phyloP scores from a whole-genome alignment of 2,329 filamentous ascomycete genomes.

The Periglandula ipomoeae region DNA sequence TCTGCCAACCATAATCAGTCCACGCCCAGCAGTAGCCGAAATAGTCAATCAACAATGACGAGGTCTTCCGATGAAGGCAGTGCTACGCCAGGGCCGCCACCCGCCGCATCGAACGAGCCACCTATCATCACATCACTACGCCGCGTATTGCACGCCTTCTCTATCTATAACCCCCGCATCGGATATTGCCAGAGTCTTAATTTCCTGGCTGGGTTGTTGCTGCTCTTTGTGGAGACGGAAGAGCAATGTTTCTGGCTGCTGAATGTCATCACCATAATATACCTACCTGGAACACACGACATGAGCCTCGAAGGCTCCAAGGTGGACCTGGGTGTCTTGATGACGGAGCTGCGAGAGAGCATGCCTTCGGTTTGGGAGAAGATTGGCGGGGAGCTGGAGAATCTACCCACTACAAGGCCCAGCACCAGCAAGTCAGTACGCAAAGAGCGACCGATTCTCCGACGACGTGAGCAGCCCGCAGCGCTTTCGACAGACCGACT shows the following conservation, averaged over 20 bases:
- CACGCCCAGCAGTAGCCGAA: constrained; percentile 20
- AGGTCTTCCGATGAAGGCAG: constrained; percentile 25
- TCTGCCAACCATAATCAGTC: constrained; percentile 24
- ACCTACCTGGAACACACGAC: constrained; percentile 86
- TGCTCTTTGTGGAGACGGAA: constrained; percentile 80
- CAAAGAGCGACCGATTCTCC: constrained; percentile 28
- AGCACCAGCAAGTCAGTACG: constrained; percentile 26
- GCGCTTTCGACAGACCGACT: constrained; percentile 46
- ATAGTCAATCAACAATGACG: constrained; percentile 28
- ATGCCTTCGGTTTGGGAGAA: constrained; percentile 81
- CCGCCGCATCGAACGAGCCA: constrained; percentile 48
- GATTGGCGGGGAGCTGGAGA: constrained; percentile 69
- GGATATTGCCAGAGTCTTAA: constrained; percentile 96
- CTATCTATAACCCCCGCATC: constrained; percentile 81
- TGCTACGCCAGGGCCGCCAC: constrained; percentile 20
- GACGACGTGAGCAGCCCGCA: constrained; percentile 28
- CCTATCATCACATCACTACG: constrained; percentile 73
- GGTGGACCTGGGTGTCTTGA: constrained; percentile 86
- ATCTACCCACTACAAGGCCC: constrained; percentile 29
- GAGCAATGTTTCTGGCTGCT: constrained; percentile 90
- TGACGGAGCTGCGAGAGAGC: constrained; percentile 74
- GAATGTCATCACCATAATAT: constrained; percentile 81
- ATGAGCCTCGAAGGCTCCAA: constrained; percentile 85
- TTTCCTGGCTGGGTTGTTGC: constrained; percentile 81
- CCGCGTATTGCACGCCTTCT: constrained; percentile 80